These are phyloP conservation scores for Candida insectorum DNA, from an alignment of 805 yeast genomes.

Conservation along the genomic window DNA sequence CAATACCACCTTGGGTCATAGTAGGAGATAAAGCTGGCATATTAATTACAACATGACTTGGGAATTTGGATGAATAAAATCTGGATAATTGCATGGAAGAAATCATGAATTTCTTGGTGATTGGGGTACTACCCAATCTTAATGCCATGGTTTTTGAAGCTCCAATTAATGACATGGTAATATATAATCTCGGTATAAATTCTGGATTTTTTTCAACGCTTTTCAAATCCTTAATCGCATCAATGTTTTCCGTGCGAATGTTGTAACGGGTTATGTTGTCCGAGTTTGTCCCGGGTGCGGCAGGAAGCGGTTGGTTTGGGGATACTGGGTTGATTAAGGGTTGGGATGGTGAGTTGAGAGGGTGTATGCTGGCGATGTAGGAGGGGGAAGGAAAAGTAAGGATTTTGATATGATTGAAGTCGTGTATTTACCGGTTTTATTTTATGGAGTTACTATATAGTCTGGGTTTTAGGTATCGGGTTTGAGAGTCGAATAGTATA, in stretches of 20 bases:
- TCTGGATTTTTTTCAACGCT: conserved; percentile 1
- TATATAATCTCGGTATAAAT: not conserved
- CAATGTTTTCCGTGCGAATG: conserved; percentile 15
- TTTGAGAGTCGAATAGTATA: no score
- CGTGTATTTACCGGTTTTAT: no score
- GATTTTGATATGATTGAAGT: no score
- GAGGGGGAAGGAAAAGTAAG: no score
- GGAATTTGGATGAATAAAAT: conserved; percentile 52
- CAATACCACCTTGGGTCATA: conserved; percentile 93
- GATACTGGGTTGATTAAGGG: no score
- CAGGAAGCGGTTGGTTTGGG: no score
- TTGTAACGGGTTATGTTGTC: conserved; percentile 9
- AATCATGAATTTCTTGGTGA: conserved; percentile 13
- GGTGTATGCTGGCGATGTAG: no score
- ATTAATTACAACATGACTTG: conserved; percentile 81
- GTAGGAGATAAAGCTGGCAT: conserved; percentile 99
- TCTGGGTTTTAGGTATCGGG: no score
- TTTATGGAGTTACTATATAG: no score
- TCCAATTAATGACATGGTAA: conserved; percentile 6
- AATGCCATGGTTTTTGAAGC: conserved; percentile 15
- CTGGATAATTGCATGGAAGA: conserved; percentile 31
- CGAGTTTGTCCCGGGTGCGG: no score
- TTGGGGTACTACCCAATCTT: conserved; percentile 11
- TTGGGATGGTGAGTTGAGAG: no score
- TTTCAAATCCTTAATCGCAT: conserved; percentile 13